phyloP scores from a whole-genome alignment of 163 green algal species.

The Chloromonas sp. region DNA sequence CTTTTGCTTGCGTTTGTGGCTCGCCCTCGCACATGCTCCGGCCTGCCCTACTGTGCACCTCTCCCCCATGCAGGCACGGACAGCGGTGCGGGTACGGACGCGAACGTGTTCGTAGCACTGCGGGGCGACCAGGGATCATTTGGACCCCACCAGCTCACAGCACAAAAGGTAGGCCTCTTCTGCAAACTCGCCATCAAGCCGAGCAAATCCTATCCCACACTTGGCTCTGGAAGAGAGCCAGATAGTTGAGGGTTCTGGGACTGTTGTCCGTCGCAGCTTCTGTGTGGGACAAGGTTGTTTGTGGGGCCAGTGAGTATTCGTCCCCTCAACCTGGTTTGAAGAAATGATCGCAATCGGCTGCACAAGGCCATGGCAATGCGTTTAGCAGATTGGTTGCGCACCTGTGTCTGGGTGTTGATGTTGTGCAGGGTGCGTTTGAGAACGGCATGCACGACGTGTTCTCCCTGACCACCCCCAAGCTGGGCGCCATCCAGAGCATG shows the following conservation, averaged over 20 bases:
- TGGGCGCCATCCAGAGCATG: conserved; percentile 34
- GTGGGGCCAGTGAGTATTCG: too few species aligned
- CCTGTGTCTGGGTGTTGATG: too few species aligned
- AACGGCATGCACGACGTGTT: conserved; percentile 34
- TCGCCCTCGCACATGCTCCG: too few species aligned
- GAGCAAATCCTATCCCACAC: not conserved
- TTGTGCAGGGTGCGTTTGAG: conserved; percentile 29
- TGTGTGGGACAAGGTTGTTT: too few species aligned
- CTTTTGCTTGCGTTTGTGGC: too few species aligned
- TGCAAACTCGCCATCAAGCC: not conserved
- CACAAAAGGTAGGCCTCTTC: conserved; percentile 10
- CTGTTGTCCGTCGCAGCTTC: too few species aligned
- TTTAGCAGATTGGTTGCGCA: too few species aligned
- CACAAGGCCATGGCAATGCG: too few species aligned
- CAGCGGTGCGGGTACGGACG: conserved; percentile 44
- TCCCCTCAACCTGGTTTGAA: too few species aligned
- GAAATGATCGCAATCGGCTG: too few species aligned
- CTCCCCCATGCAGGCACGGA: not conserved
- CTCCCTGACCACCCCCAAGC: conserved; percentile 26
- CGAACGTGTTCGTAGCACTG: conserved; percentile 38
- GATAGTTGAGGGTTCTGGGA: not conserved
- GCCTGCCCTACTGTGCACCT: too few species aligned
- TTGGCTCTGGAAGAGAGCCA: not conserved
- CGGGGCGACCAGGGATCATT: conserved; percentile 7
- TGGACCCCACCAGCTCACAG: conserved; percentile 14